Conservation (phyloP, 768 basidiomycete genomes). For the Boletus tylopilopsis region DNA sequence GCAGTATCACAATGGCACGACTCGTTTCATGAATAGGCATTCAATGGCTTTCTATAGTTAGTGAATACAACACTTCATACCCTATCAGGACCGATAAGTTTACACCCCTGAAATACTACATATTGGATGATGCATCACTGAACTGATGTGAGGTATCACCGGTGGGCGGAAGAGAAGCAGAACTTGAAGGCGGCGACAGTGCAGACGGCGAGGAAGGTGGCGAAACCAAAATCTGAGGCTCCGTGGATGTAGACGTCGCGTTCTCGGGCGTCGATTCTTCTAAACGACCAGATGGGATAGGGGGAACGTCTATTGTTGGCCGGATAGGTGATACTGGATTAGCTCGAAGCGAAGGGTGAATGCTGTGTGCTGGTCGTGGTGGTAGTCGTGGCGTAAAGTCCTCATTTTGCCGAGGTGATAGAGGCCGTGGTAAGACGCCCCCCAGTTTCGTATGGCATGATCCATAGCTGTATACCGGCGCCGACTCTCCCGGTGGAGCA, state of each 20-base stretch:
- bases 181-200: slow-evolving; percentile 11
- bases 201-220: slow-evolving; percentile 18
- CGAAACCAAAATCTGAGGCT: slow-evolving; percentile 12
- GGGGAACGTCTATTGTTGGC: slow-evolving; percentile 33
- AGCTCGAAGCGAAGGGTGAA: slow-evolving; percentile 70
- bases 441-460: slow-evolving; percentile 67
- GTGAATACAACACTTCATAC: slow-evolving; percentile 5
- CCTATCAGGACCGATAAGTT: slow-evolving; percentile 1
- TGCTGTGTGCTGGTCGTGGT: slow-evolving; percentile 63
- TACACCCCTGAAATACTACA: slow-evolving; percentile 8
- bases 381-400: slow-evolving; percentile 77
- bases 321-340: slow-evolving; percentile 46
- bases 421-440: slow-evolving; percentile 36
- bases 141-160: background rate
- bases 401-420: slow-evolving; percentile 36
- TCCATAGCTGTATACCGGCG: slow-evolving; percentile 58
- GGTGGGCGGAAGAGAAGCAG: slow-evolving; percentile 7
- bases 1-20: slow-evolving; percentile 31
- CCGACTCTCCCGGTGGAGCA: slow-evolving; percentile 62
- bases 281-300: slow-evolving; percentile 24
- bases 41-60: background rate
- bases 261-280: slow-evolving; percentile 20
- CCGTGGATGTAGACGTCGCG: background rate
- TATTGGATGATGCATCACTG: slow-evolving; percentile 33
- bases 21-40: slow-evolving; percentile 20